These are phyloP conservation scores for Tetrapyrgos nigripes DNA, from an alignment of 1,284 basidiomycete genomes.

Conservation along the genomic window DNA sequence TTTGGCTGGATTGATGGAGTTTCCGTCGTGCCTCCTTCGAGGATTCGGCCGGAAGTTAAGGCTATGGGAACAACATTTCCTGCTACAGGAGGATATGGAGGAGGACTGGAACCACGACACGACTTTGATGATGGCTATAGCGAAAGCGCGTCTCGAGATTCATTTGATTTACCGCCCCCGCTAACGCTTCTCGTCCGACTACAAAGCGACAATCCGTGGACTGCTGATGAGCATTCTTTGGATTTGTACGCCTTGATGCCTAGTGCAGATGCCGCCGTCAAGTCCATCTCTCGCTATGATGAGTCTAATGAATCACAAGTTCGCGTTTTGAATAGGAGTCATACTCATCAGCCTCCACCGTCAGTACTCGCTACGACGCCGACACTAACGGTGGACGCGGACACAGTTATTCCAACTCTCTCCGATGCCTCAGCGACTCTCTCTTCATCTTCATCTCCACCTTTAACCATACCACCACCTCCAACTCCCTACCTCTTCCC, in stretches of 20 bases:
- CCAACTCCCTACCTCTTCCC: conserved; percentile 49
- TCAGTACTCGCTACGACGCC: too few relatives aligned
- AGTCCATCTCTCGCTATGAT: too few relatives aligned
- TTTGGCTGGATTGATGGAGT: conserved; percentile 73
- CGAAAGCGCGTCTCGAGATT: too few relatives aligned
- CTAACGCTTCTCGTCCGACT: conserved; percentile 61
- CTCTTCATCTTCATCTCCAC: conserved; percentile 5
- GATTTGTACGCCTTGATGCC: conserved; percentile 52
- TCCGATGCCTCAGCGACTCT: conserved; percentile 13
- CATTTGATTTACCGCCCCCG: conserved; percentile 22
- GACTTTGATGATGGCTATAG: not conserved
- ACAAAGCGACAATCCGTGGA: conserved; percentile 66
- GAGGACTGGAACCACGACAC: too few relatives aligned
- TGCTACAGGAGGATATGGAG: conserved; percentile 4
- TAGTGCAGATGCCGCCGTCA: conserved; percentile 32
- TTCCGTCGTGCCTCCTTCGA: conserved; percentile 40
- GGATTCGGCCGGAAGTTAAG: not conserved
- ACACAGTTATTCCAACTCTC: not conserved
- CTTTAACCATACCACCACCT: not conserved
- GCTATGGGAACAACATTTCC: not conserved
- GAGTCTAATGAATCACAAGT: too few relatives aligned
- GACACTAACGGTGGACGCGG: conserved; percentile 11
- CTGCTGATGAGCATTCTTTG: conserved; percentile 49
- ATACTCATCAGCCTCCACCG: too few relatives aligned
- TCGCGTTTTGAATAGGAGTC: too few relatives aligned